These are phyloP conservation scores for Neurospora discreta DNA, from an alignment of 495 filamentous ascomycete species.

Conservation along the genomic window DNA sequence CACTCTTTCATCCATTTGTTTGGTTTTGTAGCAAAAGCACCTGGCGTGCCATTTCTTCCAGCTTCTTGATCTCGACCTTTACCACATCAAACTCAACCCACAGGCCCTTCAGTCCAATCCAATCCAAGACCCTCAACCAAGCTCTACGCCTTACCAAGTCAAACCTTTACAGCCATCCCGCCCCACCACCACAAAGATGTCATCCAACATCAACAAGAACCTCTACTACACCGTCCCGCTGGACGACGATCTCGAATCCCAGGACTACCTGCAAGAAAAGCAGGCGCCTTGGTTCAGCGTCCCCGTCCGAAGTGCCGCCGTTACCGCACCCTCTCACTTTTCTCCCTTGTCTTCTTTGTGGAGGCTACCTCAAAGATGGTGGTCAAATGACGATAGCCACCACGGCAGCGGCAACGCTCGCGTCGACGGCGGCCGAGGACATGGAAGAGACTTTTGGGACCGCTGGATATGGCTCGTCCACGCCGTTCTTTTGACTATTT, in stretches of 20 bases:
- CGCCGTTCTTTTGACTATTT: constrained; percentile 29
- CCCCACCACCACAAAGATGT: neutral
- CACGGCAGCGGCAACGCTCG: neutral
- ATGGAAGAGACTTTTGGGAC: neutral
- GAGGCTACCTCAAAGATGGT: too few relatives aligned
- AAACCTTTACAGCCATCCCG: neutral
- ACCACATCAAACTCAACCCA: neutral
- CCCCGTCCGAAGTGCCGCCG: neutral
- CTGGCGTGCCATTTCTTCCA: neutral
- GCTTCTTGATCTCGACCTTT: neutral
- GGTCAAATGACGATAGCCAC: neutral
- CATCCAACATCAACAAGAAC: neutral
- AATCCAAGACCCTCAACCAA: neutral
- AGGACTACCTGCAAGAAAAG: constrained; percentile 17
- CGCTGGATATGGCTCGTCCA: constrained; percentile 36
- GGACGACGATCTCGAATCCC: constrained; percentile 26
- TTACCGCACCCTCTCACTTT: neutral
- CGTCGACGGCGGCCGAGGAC: neutral
- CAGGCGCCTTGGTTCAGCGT: constrained; percentile 2
- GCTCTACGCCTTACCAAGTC: neutral
- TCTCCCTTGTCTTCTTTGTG: neutral
- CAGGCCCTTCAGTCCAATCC: neutral
- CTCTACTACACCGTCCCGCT: constrained; percentile 22
- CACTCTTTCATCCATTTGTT: neutral
- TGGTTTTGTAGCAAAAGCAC: neutral